phyloP scores from a whole-genome alignment of 2,329 filamentous ascomycete genomes.

The Nannizziopsis arthrosporioides region DNA sequence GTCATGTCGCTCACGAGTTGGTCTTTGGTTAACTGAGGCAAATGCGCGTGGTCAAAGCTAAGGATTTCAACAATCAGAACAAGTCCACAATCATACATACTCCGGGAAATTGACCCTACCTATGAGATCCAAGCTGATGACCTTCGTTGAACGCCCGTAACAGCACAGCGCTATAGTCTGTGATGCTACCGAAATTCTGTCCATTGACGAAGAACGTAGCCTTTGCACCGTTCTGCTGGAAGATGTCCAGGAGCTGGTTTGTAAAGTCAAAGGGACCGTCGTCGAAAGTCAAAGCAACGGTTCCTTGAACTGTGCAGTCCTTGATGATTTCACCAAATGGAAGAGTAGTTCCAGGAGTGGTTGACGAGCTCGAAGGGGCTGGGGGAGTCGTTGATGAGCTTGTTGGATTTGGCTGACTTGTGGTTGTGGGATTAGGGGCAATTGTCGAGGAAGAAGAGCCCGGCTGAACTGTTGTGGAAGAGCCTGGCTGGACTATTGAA shows the following conservation, averaged over 20 bases:
- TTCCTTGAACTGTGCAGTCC: conserved; percentile 31
- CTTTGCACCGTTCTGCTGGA: conserved; percentile 52
- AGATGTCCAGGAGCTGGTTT: conserved; percentile 53
- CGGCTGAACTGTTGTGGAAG: no score
- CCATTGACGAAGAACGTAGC: conserved; percentile 89
- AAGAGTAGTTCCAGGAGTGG: not conserved
- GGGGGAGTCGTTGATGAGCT: not conserved
- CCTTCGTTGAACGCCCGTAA: conserved; percentile 28
- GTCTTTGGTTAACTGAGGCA: conserved; percentile 25
- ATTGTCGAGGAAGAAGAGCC: no score
- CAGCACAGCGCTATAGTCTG: conserved; percentile 21
- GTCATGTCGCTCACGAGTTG: conserved; percentile 32
- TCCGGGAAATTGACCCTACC: conserved; percentile 20
- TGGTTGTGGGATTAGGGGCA: not conserved
- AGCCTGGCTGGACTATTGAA: no score
- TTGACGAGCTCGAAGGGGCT: not conserved
- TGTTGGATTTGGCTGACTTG: not conserved
- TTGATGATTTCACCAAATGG: conserved; percentile 14
- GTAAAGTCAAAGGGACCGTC: conserved; percentile 70
- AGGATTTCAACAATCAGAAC: not conserved
- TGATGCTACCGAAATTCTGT: conserved; percentile 16
- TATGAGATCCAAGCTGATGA: conserved; percentile 39
- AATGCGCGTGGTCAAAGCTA: conserved; percentile 32
- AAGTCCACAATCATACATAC: not conserved
- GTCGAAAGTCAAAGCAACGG: conserved; percentile 78